Conservation (phyloP, 1,139 yeast species). For the Candida sanyaensis region DNA sequence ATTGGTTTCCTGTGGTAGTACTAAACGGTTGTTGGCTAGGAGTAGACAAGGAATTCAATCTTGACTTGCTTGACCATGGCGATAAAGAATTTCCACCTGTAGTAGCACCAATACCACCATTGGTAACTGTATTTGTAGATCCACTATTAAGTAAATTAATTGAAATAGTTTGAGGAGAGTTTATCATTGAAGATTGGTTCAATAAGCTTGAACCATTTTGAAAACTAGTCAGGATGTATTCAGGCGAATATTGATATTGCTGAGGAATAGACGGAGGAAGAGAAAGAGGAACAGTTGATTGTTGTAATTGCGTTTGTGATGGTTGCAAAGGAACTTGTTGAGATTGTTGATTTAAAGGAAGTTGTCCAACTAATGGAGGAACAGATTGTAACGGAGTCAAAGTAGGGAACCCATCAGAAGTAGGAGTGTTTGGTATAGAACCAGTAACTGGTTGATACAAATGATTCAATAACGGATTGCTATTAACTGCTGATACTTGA, state of each 20-base stretch:
- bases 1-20: background rate
- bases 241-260: conserved; percentile 5
- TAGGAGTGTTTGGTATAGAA: conserved; percentile 23
- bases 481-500: background rate
- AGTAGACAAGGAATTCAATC: conserved; percentile 14
- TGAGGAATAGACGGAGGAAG: conserved; percentile 2
- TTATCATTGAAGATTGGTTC: conserved; percentile 4
- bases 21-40: conserved; percentile 6
- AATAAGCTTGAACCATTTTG: conserved; percentile 2
- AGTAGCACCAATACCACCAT: background rate
- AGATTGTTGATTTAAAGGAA: background rate
- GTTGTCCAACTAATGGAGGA: conserved; percentile 8
- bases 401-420: conserved; percentile 13
- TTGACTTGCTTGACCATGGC: conserved; percentile 16
- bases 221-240: conserved; percentile 5
- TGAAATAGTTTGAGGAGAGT: conserved; percentile 12
- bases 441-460: conserved; percentile 36
- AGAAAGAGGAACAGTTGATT: background rate
- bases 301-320: background rate
- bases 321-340: background rate
- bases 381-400: conserved; percentile 15
- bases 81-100: conserved; percentile 8
- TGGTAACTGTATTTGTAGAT: conserved; percentile 1
- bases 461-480: conserved; percentile 35
- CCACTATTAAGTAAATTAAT: conserved; percentile 7